Conservation (phyloP, 2,329 filamentous ascomycete species). For the Diaporthe nobilis region DNA sequence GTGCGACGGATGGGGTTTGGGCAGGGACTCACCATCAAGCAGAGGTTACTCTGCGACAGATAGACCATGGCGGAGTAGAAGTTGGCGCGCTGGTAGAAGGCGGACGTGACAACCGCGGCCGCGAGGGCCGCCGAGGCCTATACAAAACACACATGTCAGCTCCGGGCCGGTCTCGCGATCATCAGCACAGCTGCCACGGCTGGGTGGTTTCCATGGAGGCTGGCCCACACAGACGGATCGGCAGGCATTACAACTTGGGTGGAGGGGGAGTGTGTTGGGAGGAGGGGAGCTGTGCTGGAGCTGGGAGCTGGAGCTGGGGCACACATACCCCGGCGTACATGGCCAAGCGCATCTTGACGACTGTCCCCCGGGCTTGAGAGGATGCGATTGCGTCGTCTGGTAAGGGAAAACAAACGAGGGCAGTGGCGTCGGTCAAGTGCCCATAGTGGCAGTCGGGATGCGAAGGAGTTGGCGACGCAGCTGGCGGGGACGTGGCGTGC, state of each 20-base stretch:
- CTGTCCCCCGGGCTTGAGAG: not conserved
- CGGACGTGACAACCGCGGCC: conserved; percentile 85
- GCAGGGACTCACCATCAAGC: conserved; percentile 79
- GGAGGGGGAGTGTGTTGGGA: not conserved
- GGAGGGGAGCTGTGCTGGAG: conserved; percentile 6
- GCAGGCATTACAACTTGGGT: not conserved
- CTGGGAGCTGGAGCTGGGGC: conserved; percentile 16
- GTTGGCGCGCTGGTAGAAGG: conserved; percentile 94
- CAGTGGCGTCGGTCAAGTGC: conserved; percentile 38
- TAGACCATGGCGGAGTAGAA: conserved; percentile 99
- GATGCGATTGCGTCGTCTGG: not conserved
- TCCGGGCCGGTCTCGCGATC: not conserved
- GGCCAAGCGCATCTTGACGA: conserved; percentile 67
- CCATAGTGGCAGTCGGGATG: conserved; percentile 39
- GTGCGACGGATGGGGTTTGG: conserved; percentile 6
- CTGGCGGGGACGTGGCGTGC: conserved; percentile 37
- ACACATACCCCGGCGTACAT: conserved; percentile 73
- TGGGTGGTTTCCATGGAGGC: not conserved
- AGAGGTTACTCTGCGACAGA: conserved; percentile 95
- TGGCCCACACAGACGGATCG: not conserved
- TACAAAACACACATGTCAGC: conserved; percentile 24
- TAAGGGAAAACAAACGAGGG: conserved; percentile 16
- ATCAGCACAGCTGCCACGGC: conserved; percentile 38
- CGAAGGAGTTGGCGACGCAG: conserved; percentile 13
- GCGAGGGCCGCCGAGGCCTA: conserved; percentile 88